Conservation (phyloP, 352 stramenopile genomes). For the Blastocystis sp. region DNA sequence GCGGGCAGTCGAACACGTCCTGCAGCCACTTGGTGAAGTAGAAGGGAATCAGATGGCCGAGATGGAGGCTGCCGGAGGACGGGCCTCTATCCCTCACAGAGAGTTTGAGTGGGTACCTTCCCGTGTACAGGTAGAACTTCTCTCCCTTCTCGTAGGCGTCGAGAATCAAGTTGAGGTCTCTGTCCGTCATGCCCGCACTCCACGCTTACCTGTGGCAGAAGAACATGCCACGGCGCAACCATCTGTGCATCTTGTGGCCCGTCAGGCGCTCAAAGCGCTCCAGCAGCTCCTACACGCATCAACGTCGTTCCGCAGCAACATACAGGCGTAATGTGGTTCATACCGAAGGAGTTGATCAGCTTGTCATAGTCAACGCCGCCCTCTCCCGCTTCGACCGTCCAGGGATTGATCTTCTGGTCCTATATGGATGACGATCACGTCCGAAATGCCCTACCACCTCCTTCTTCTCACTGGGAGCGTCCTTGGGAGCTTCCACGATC, state of each 20-base stretch:
- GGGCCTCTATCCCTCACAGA: constrained; percentile 76
- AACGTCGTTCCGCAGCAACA: neutral
- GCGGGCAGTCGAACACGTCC: constrained; percentile 93
- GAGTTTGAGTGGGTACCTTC: constrained; percentile 73
- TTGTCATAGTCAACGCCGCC: constrained; percentile 96
- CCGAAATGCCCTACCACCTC: neutral
- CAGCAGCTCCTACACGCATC: constrained; percentile 80
- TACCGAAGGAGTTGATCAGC: constrained; percentile 95
- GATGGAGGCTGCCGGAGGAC: constrained; percentile 91
- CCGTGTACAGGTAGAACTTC: constrained; percentile 99
- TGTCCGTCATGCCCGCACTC: neutral
- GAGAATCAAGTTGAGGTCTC: constrained; percentile 89
- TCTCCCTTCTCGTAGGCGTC: constrained; percentile 88
- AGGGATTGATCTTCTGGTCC: constrained; percentile 84
- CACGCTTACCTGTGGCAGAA: constrained; percentile 88
- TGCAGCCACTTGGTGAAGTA: constrained; percentile 98
- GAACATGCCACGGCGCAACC: constrained; percentile 95
- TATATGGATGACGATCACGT: constrained; percentile 30
- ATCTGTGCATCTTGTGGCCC: constrained; percentile 87
- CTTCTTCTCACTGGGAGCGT: neutral
- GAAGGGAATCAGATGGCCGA: constrained; percentile 98
- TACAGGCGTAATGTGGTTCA: constrained; percentile 81
- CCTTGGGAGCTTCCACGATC: neutral
- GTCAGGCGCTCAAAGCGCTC: constrained; percentile 90
- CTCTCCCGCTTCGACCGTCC: constrained; percentile 85